Percentiles rank a stretch among this genome's conserved stretches.
Evolutionary conservation across 1,284 basidiomycete genomes (phyloP).

Genomic region (Waitea zeae): DNA sequence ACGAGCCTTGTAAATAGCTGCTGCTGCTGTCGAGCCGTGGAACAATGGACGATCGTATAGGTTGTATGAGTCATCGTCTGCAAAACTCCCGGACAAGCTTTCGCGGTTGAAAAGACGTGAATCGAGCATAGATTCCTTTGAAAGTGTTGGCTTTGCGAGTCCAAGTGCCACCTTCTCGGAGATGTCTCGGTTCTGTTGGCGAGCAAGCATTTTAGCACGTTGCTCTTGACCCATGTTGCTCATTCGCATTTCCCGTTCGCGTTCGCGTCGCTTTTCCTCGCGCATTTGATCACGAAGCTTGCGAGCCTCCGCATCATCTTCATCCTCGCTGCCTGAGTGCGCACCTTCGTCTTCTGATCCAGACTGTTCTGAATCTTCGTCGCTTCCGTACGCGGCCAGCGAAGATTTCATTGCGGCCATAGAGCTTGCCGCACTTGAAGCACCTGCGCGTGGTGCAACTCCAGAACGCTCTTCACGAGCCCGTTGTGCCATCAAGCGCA

Average conservation of each 20-base stretch:
- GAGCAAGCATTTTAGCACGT: conserved; percentile 86
- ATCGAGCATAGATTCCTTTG: conserved; percentile 94
- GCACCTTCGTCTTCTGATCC: conserved; percentile 31
- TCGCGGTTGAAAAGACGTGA: conserved; percentile 97
- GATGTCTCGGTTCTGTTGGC: conserved; percentile 95
- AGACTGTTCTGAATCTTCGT: no score
- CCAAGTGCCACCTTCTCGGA: conserved; percentile 98
- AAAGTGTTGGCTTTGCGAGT: conserved; percentile 87
- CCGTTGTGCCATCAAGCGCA: conserved; percentile 85
- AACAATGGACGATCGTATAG: conserved; percentile 93
- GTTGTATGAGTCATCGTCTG: conserved; percentile 85
- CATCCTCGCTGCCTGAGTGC: conserved; percentile 20
- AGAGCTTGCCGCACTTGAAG: conserved; percentile 35
- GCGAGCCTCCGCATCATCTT: conserved; percentile 76
- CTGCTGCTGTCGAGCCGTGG: conserved; percentile 88
- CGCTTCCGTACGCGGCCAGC: conserved; percentile 76
- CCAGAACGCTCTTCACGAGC: conserved; percentile 90
- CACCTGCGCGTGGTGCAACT: conserved; percentile 26
- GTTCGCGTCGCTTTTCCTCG: conserved; percentile 80
- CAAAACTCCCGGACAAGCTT: conserved; percentile 66
- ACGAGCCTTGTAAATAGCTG: conserved; percentile 92
- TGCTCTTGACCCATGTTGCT: conserved; percentile 98
- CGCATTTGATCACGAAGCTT: conserved; percentile 83
- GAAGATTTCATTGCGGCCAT: conserved; percentile 57
- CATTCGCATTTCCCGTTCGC: conserved; percentile 97